These are phyloP conservation scores for Drosera capensis DNA, from an alignment of 148 eudicot species.

Conservation along the genomic window DNA sequence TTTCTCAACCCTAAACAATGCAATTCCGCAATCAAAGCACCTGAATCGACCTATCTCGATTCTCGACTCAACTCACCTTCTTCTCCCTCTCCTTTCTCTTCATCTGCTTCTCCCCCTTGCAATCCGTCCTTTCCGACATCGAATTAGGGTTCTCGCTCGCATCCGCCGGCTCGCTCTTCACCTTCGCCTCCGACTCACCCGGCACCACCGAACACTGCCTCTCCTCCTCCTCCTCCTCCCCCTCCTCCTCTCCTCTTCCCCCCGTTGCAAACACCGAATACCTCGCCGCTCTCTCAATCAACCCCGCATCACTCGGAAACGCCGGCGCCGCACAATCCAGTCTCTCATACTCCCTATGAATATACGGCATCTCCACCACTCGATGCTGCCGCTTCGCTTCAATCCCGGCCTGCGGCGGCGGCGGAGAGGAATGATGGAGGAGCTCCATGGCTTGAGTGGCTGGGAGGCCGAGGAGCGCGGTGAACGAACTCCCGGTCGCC, in stretches of 20 bases:
- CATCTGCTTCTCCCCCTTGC: slow-evolving; percentile 27
- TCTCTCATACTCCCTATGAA: slow-evolving; percentile 3
- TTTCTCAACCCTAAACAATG: slow-evolving; percentile 21
- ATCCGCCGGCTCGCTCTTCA: slow-evolving; percentile 64
- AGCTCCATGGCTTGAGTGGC: slow-evolving; percentile 67
- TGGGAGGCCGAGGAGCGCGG: slow-evolving; percentile 72
- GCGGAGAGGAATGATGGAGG: too few species aligned
- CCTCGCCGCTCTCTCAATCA: slow-evolving; percentile 50
- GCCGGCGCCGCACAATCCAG: slow-evolving; percentile 22
- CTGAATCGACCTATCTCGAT: too few species aligned
- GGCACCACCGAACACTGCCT: slow-evolving; percentile 13
- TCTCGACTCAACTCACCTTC: slow-evolving; percentile 49
- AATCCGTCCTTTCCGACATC: slow-evolving; percentile 23
- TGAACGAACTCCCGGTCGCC: slow-evolving; percentile 47
- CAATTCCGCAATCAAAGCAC: too few species aligned
- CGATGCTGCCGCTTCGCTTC: not conserved
- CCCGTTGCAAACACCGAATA: slow-evolving; percentile 33
- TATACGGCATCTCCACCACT: slow-evolving; percentile 4
- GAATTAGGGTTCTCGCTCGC: slow-evolving; percentile 43
- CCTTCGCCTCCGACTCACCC: slow-evolving; percentile 9
- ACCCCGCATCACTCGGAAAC: slow-evolving; percentile 39
- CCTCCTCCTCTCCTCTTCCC: slow-evolving; percentile 2
- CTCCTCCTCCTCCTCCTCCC: slow-evolving; percentile 22
- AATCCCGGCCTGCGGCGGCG: slow-evolving; percentile 8
- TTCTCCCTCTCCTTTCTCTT: slow-evolving; percentile 82